These are phyloP conservation scores for Phytophthora quininea DNA, from an alignment of 352 stramenopile genomes.

Conservation along the genomic window DNA sequence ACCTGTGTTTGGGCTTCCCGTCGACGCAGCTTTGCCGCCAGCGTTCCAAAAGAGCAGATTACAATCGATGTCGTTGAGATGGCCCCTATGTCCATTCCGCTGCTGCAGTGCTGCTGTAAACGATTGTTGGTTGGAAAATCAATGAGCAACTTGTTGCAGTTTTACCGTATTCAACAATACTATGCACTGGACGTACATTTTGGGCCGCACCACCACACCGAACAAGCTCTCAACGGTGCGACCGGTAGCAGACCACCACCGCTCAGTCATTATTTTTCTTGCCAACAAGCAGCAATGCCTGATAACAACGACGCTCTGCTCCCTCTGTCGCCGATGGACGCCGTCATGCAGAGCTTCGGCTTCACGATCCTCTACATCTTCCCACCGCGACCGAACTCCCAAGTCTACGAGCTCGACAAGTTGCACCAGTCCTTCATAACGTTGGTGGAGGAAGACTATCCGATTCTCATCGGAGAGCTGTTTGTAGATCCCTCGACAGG, in stretches of 20 bases:
- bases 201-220: not conserved
- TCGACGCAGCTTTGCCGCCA: no score
- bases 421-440: conserved; percentile 34
- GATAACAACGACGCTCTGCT: conserved; percentile 4
- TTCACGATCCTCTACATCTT: conserved; percentile 61
- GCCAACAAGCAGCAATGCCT: not conserved
- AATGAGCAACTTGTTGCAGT: no score
- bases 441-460: conserved; percentile 49
- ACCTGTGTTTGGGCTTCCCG: no score
- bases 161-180: not conserved
- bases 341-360: conserved; percentile 47
- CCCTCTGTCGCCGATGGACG: conserved; percentile 52
- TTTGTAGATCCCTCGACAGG: conserved; percentile 30
- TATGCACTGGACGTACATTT: not conserved
- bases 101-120: not conserved
- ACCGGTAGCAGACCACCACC: not conserved
- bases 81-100: no score
- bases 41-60: no score
- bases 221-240: not conserved
- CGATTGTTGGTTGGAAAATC: not conserved
- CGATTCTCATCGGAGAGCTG: conserved; percentile 41
- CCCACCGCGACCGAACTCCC: conserved; percentile 7
- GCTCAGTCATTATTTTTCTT: not conserved
- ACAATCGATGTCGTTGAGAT: no score
- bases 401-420: conserved; percentile 39